These are phyloP conservation scores for Rhizodiscina lignyota DNA, from an alignment of 495 filamentous ascomycete species.

Conservation along the genomic window DNA sequence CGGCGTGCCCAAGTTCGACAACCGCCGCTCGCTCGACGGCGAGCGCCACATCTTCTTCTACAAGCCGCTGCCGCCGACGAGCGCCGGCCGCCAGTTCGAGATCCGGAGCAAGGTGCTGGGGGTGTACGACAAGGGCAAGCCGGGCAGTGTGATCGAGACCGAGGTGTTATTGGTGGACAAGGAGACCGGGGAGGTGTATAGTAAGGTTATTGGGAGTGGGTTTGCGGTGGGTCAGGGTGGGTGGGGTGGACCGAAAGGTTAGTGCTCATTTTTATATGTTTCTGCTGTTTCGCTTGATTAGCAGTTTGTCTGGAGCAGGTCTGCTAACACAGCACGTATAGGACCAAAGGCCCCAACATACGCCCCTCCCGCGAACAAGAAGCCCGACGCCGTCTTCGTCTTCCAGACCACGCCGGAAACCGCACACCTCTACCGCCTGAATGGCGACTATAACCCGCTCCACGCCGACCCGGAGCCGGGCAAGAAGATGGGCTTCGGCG, in stretches of 20 bases:
- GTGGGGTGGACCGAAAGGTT: conserved; percentile 85
- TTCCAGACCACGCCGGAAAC: conserved; percentile 52
- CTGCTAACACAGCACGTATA: conserved; percentile 9
- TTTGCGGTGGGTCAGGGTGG: conserved; percentile 75
- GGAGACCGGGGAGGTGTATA: conserved; percentile 52
- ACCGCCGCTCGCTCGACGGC: conserved; percentile 61
- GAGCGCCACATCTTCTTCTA: conserved; percentile 65
- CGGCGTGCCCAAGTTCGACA: conserved; percentile 62
- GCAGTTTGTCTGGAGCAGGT: neutral
- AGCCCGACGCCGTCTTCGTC: conserved; percentile 57
- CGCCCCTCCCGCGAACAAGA: conserved; percentile 51
- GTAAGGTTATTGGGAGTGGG: conserved; percentile 44
- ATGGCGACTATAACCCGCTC: conserved; percentile 85
- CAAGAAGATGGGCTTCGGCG: conserved; percentile 77
- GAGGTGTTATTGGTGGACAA: conserved; percentile 62
- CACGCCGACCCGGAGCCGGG: conserved; percentile 74
- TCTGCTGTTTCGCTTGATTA: neutral
- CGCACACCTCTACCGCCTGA: conserved; percentile 51
- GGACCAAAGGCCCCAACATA: conserved; percentile 57
- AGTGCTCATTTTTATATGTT: conserved; percentile 2
- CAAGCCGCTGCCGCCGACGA: conserved; percentile 60
- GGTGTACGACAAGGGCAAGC: conserved; percentile 83
- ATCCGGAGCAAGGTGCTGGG: conserved; percentile 64
- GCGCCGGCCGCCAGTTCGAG: conserved; percentile 57
- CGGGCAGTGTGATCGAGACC: conserved; percentile 66